phyloP scores from a whole-genome alignment of 2,329 filamentous ascomycete genomes.

The Alternaria sp. region DNA sequence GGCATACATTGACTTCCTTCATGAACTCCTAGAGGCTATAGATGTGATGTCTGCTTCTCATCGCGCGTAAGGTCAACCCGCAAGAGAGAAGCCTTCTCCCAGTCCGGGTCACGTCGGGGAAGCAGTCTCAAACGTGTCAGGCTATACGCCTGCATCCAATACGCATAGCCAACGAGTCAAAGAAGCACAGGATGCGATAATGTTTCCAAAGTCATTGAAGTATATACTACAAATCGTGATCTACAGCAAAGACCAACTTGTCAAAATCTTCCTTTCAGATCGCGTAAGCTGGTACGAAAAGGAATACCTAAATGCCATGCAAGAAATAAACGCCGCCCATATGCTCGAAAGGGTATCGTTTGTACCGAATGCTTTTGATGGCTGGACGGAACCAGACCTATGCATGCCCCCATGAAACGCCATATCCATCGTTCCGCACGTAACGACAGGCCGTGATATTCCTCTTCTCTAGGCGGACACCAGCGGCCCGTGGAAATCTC shows the following conservation, averaged over 20 bases:
- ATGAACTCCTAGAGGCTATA: neutral
- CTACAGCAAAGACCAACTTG: neutral
- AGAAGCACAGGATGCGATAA: neutral
- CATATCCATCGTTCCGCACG: neutral
- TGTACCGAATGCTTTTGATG: conserved; percentile 9
- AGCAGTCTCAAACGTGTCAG: accelerated
- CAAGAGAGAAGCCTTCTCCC: neutral
- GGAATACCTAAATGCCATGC: neutral
- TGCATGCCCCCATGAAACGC: neutral
- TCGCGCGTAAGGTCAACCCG: accelerated
- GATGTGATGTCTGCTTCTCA: accelerated
- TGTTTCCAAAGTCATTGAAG: neutral
- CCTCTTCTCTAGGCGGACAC: conserved; percentile 12
- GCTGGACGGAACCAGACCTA: neutral
- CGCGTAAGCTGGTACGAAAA: neutral
- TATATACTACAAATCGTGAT: neutral
- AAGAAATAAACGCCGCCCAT: conserved; percentile 6
- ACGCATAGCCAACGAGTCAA: neutral
- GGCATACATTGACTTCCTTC: neutral
- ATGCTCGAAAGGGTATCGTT: conserved; percentile 10
- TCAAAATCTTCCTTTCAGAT: neutral
- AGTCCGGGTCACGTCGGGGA: accelerated
- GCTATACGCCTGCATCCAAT: neutral
- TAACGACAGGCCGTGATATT: neutral
- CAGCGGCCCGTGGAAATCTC: conserved; percentile 62